phyloP scores from a whole-genome alignment of 2,329 filamentous ascomycete genomes.

The Ascochyta rabiei region DNA sequence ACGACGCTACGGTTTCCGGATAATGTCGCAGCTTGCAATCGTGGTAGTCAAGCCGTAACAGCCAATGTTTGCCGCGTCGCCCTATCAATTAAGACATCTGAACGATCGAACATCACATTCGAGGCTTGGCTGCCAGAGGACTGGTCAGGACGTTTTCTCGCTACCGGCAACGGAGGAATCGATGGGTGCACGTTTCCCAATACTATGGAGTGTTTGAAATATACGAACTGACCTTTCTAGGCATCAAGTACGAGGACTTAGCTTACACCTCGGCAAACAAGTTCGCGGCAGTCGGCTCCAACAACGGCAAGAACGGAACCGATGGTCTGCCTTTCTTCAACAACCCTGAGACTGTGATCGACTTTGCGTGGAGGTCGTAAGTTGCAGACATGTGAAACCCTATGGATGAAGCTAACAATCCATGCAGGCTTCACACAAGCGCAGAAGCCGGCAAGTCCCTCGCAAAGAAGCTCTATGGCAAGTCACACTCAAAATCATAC shows the following conservation, averaged over 20 bases:
- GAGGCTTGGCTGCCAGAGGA: constrained; percentile 47
- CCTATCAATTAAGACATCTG: constrained; percentile 51
- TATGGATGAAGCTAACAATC: neutral
- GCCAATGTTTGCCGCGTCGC: constrained; percentile 52
- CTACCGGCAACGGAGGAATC: constrained; percentile 51
- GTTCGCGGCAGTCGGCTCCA: constrained; percentile 49
- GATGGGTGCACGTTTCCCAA: constrained; percentile 46
- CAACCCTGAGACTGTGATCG: constrained; percentile 54
- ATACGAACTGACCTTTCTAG: constrained; percentile 26
- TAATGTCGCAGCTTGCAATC: constrained; percentile 46
- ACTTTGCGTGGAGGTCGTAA: constrained; percentile 55
- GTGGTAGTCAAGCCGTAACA: constrained; percentile 43
- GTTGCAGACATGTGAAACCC: neutral
- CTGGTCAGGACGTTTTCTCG: constrained; percentile 50
- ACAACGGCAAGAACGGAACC: constrained; percentile 53
- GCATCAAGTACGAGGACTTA: constrained; percentile 50
- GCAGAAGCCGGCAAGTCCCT: constrained; percentile 49
- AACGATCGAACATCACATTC: constrained; percentile 49
- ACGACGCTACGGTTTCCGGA: constrained; percentile 49
- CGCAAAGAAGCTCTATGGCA: constrained; percentile 46
- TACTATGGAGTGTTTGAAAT: neutral
- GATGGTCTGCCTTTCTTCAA: constrained; percentile 52
- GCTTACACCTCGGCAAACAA: constrained; percentile 46
- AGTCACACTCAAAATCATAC: constrained; percentile 47
- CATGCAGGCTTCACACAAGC: constrained; percentile 45